phyloP scores from a whole-genome alignment of 352 stramenopile species.

The Pythium folliculosum region DNA sequence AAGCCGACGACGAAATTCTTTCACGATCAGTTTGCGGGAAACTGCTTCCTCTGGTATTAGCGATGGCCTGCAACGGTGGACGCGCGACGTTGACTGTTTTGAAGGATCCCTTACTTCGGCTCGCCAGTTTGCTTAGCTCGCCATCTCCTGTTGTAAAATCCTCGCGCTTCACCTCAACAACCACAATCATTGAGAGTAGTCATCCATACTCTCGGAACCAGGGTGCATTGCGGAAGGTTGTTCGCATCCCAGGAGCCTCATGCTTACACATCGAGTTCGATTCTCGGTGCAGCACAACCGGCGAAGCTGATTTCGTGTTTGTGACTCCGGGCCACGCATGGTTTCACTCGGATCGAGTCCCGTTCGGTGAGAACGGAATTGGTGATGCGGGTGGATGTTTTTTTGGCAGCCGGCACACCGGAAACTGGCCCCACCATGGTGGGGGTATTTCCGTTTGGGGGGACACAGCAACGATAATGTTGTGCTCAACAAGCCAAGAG shows the following conservation, averaged over 20 bases:
- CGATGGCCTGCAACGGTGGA: conserved; percentile 23
- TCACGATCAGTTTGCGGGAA: conserved; percentile 23
- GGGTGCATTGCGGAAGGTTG: conserved; percentile 56
- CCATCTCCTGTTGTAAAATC: background rate
- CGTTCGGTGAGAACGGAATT: conserved; percentile 59
- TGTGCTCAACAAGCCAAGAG: conserved; percentile 64
- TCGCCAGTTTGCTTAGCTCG: background rate
- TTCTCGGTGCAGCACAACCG: conserved; percentile 51
- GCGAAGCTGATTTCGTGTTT: conserved; percentile 67
- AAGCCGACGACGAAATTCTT: background rate
- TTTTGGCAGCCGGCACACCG: conserved; percentile 51
- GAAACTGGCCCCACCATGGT: conserved; percentile 50
- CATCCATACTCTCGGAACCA: conserved; percentile 71
- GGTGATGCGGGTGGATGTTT: conserved; percentile 69
- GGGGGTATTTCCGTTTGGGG: conserved; percentile 56
- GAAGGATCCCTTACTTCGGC: conserved; percentile 15
- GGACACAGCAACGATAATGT: conserved; percentile 66
- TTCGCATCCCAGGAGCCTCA: conserved; percentile 54
- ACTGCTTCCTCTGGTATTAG: conserved; percentile 23
- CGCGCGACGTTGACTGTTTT: conserved; percentile 3
- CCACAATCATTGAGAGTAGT: conserved; percentile 54
- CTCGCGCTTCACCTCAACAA: background rate
- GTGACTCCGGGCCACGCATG: conserved; percentile 59
- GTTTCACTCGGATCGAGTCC: conserved; percentile 58
- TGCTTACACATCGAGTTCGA: conserved; percentile 75